Base-by-base conservation (phyloP, 768 basidiomycete species). In the Mrakia hoshinonis region DNA sequence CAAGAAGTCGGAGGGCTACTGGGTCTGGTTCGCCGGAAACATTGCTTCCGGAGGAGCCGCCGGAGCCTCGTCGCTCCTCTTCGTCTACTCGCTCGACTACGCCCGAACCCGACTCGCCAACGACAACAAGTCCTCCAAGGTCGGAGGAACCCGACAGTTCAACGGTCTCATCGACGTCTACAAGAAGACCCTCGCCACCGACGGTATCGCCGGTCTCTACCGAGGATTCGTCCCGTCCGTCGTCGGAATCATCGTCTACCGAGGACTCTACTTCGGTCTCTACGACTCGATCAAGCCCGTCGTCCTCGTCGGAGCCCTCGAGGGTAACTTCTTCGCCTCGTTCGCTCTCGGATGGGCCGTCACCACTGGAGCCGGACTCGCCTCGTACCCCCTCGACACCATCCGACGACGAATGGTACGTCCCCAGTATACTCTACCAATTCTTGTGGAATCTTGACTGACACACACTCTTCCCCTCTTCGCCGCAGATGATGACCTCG, bases 171-270 rank as follows among this genome's bases (percentile, higher is more conserved):
- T 98, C 74, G 96, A 98, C 79, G 77, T 76, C 65, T 76, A 76
- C 75, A 63, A 73, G 72, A 73, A 73, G 72, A 73, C 72, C 36
- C 72, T 73, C 63, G 72, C 72, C 43, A 87, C 92, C 36, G 96
- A 99, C 79, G 96, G 96, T 87, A 84, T 99, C 77, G 92, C 89
- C 74, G 96, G 96, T 85, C 92, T 99, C 78, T 99, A 98, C 86
- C 93, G 96, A 85, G 96, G 96, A 73, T 98, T 99, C 83, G 87
- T 98, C 69, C 96, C 96, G 75, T 98, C 95, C 73, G 96, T 99
- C 74, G 94, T 92, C 76, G 96, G 96, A 83, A 99, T 99, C 84
- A 87, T 99, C 77, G 95, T 98, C 80, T 98, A 98, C 86, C 93
- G 95, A 83, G 95, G 95, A 87, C 91, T 97, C 80, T 96, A 81